Base-by-base conservation (phyloP, 805 yeast genomes). In the Lipomyces orientalis region DNA sequence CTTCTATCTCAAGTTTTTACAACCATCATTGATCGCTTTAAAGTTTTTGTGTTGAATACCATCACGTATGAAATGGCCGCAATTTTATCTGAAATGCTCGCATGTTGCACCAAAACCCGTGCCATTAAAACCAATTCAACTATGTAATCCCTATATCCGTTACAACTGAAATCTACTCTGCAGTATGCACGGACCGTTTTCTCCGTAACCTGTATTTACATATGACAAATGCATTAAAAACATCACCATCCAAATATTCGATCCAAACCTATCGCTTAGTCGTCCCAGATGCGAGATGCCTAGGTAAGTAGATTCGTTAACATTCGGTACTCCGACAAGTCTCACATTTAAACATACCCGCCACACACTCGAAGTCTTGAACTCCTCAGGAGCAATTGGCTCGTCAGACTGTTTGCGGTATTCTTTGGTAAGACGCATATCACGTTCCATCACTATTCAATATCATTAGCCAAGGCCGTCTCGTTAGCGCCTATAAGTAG, bases 391-490 rank as follows among this genome's bases (percentile, higher is more conserved):
- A 3, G 96, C 97, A 54, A 84, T 79, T 6, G 93, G 85, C 55
- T 82, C 84, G 70, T 86, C 87, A 60, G 83, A 77, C 76, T 90
- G 94, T 51, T 88, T 93, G 76, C 97, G 83, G 75, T 80, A 82
- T 54, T 83, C 82, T 33, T 97, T 97, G 10, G 97, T 91, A 74
- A 91, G 81, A 71, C 94, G 83, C 75, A 84, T 82, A 78, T 91
- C 97, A 75, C 97, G 84, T 71, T 88, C 89, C 79, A 90, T 87
- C 84, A 81, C 77, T 76, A 35, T 3, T 12, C 34, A 19, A 19
- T 31, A 64, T 14, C 31, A n/a, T 75, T 43, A 65, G 51, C 54
- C 22, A 2, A 35, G 29, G 29, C 37, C 37, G 9, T 35, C 9
- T 10, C 37, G 12, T 35, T 12, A 35, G 37, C 37, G 16, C 22